Evolutionary conservation across 2,329 filamentous ascomycete genomes (phyloP).

Genomic region (Verticillium isaacii): DNA sequence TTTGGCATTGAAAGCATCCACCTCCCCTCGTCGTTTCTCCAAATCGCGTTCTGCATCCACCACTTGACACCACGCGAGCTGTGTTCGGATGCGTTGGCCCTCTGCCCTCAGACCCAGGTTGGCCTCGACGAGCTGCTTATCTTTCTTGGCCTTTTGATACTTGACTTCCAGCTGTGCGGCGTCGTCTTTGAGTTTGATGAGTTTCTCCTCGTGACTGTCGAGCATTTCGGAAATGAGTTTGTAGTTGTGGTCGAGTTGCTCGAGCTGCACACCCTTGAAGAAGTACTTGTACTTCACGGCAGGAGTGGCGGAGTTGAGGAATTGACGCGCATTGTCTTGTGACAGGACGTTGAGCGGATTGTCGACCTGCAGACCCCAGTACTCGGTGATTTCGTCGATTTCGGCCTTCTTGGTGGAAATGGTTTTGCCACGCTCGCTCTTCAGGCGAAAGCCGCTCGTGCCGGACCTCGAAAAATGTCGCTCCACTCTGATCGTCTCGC

Average conservation of each 20-base stretch:
- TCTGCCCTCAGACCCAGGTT: constrained; percentile 47
- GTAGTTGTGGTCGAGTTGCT: constrained; percentile 90
- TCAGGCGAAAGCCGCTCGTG: constrained; percentile 80
- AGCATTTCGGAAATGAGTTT: constrained; percentile 74
- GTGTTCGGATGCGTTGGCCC: constrained; percentile 53
- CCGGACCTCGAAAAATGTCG: constrained; percentile 76
- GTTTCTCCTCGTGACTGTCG: constrained; percentile 64
- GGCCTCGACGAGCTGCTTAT: constrained; percentile 24
- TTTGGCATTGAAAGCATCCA: constrained; percentile 20
- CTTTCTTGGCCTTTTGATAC: constrained; percentile 23
- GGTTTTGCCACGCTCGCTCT: constrained; percentile 62
- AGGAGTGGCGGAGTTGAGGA: constrained; percentile 79
- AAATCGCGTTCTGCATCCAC: constrained; percentile 63
- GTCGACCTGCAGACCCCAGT: constrained; percentile 88
- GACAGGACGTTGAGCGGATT: constrained; percentile 95
- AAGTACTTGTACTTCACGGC: constrained; percentile 95
- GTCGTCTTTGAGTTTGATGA: constrained; percentile 57
- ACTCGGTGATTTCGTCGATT: constrained; percentile 89
- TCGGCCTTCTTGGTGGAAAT: constrained; percentile 82
- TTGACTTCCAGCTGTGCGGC: constrained; percentile 56
- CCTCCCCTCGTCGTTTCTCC: constrained; percentile 21
- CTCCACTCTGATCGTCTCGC: constrained; percentile 83
- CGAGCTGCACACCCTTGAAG: constrained; percentile 86
- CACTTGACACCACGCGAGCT: constrained; percentile 86
- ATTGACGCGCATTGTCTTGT: constrained; percentile 91